phyloP scores from a whole-genome alignment of 139 green algal species.

The Pseudopediastrum boryanum region DNA sequence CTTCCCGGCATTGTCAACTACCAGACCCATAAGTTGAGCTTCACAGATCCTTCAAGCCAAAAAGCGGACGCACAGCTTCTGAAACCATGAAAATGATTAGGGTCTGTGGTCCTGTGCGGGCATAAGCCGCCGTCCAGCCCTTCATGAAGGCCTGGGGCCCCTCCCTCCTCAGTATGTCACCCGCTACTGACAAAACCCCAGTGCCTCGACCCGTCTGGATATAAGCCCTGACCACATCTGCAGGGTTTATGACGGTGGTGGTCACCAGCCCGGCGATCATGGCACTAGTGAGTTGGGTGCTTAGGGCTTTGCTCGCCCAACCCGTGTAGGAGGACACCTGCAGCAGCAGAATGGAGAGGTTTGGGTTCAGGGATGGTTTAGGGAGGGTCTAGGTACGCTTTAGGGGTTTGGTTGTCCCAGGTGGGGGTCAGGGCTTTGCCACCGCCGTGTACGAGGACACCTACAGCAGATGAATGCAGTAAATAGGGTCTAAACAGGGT shows the following conservation, averaged over 20 bases:
- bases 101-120: slow-evolving; percentile 66
- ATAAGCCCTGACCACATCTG: slow-evolving; percentile 85
- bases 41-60: slow-evolving; percentile 18
- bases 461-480: too few relatives aligned
- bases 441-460: too few relatives aligned
- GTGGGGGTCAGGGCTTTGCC: too few relatives aligned
- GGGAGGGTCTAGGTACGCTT: too few relatives aligned
- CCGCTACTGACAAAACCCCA: slow-evolving; percentile 37
- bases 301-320: too few relatives aligned
- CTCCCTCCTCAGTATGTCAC: slow-evolving; percentile 49
- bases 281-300: slow-evolving; percentile 61
- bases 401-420: too few relatives aligned
- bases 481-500: too few relatives aligned
- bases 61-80: slow-evolving; percentile 19
- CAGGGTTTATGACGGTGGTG: slow-evolving; percentile 85
- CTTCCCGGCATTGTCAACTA: too few relatives aligned
- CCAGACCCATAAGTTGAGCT: too few relatives aligned
- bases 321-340: too few relatives aligned
- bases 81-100: slow-evolving; percentile 65
- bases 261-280: slow-evolving; percentile 87
- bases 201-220: slow-evolving; percentile 36
- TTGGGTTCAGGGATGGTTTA: too few relatives aligned
- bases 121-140: slow-evolving; percentile 68
- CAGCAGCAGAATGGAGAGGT: too few relatives aligned
- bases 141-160: slow-evolving; percentile 63